Evolutionary conservation across 495 filamentous ascomycete species (phyloP), one percentile per base, ranked within the genome.

Genomic region (Trichocladium uniseriatum): DNA sequence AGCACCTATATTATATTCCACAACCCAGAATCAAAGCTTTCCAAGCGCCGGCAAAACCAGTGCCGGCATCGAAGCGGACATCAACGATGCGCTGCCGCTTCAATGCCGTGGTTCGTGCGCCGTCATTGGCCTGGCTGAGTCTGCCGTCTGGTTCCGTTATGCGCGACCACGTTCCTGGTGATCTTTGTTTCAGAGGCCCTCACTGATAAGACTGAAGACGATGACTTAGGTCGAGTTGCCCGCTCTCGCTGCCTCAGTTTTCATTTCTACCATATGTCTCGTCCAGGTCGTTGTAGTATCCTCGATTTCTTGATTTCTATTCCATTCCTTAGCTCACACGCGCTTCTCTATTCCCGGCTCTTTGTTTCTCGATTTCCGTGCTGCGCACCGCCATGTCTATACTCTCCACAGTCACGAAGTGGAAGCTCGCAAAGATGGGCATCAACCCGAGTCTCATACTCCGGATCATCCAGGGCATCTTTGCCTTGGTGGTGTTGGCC

Each of bases 401-500:
- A 9, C 22, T 43, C 13, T 15, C 31, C 31, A 29, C 1, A 29
- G 5, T 29, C 22, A 51, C 42, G n/a, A n/a, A n/a, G n/a, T n/a
- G n/a, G 40, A 51, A 44, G 40, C 34, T 51, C 22, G 36, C 38
- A 21, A 56, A 39, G 29, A 60, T 60, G 54, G 36, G 40, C 20
- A 37, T 61, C 43, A 44, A 31, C 34, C 42, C 67, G 28, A 48
- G 62, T 22, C 48, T 66, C 14, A 45, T 51, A n/a, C 29, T 75
- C 38, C 61, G 72, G 49, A 48, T 50, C 20, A 45, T 72, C 39
- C 87, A 94, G 62, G 62, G 66, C 18, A 44, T 85, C 41, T 79
- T 87, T 45, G 79, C 82, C 10, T 57, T 88, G 55, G 73, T 84
- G 38, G 71, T 86, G 29, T 63, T 94, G 42, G 80, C 71, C 18